phyloP scores from a whole-genome alignment of 108 stramenopile genomes.

The Nitzschia palea region DNA sequence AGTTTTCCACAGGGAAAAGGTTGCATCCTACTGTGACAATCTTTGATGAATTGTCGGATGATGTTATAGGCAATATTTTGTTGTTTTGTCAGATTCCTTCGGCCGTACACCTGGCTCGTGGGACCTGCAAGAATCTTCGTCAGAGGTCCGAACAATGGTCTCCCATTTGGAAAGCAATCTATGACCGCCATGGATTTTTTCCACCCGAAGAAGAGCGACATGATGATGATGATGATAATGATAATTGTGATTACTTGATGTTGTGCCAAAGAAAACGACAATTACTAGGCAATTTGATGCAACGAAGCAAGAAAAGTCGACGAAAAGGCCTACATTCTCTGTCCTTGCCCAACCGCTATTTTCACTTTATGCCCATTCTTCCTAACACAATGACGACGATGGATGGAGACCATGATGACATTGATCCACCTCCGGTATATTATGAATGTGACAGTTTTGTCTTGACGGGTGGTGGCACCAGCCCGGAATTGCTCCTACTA shows the following conservation, averaged over 20 bases:
- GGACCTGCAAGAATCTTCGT: slow-evolving; percentile 11
- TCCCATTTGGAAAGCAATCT: slow-evolving; percentile 39
- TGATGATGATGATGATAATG: neutral
- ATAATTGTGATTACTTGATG: slow-evolving; percentile 18
- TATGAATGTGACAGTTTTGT: slow-evolving; percentile 56
- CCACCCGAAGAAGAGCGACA: slow-evolving; percentile 12
- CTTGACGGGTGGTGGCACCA: slow-evolving; percentile 36
- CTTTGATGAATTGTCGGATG: slow-evolving; percentile 41
- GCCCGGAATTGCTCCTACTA: slow-evolving; percentile 47
- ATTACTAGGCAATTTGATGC: slow-evolving; percentile 36
- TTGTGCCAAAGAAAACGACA: slow-evolving; percentile 27
- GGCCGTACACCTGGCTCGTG: slow-evolving; percentile 25
- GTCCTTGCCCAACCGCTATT: slow-evolving; percentile 42
- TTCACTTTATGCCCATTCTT: slow-evolving; percentile 55
- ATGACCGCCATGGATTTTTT: slow-evolving; percentile 39
- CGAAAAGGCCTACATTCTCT: slow-evolving; percentile 17
- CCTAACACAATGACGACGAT: slow-evolving; percentile 29
- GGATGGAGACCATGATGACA: slow-evolving; percentile 14
- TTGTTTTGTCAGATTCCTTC: slow-evolving; percentile 44
- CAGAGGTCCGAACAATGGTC: slow-evolving; percentile 7
- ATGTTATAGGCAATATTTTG: slow-evolving; percentile 37
- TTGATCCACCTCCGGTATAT: slow-evolving; percentile 58
- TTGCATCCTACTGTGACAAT: neutral
- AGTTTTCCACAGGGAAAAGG: no score
- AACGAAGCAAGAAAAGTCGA: neutral